These are phyloP conservation scores for Hanseniaspora sp. DNA, from an alignment of 1,139 yeast genomes.

Conservation along the genomic window DNA sequence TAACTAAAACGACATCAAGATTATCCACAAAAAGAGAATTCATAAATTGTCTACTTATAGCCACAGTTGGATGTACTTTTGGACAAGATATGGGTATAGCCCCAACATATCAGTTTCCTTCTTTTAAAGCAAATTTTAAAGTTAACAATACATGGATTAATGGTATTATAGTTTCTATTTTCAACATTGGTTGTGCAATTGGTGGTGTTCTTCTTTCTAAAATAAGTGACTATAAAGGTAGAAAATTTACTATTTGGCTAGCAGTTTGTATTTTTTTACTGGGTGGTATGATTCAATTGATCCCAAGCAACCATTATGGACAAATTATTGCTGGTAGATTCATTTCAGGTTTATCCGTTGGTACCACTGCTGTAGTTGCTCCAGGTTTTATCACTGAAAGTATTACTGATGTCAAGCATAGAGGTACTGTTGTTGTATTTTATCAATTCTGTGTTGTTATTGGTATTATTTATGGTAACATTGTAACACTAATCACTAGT, in stretches of 20 bases:
- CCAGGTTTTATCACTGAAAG: conserved; percentile 49
- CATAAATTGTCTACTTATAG: conserved; percentile 32
- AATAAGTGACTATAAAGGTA: conserved; percentile 43
- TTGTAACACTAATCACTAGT: conserved; percentile 41
- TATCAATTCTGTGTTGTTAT: conserved; percentile 47
- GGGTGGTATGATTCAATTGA: conserved; percentile 41
- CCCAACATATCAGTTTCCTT: conserved; percentile 38
- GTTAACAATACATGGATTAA: conserved; percentile 37
- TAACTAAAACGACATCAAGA: background rate
- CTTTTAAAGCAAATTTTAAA: conserved; percentile 39
- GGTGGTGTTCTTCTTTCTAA: conserved; percentile 58
- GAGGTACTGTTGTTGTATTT: conserved; percentile 49
- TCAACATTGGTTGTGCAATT: conserved; percentile 60
- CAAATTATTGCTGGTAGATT: conserved; percentile 45
- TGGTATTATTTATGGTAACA: conserved; percentile 47
- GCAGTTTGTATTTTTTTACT: conserved; percentile 39
- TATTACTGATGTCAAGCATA: conserved; percentile 38
- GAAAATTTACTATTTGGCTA: conserved; percentile 40
- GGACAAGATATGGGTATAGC: conserved; percentile 66
- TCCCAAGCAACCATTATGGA: conserved; percentile 23
- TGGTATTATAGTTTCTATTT: conserved; percentile 52
- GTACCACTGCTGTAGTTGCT: conserved; percentile 41
- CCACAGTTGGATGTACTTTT: conserved; percentile 58
- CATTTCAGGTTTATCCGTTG: conserved; percentile 45
- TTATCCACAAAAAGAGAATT: conserved; percentile 18